Evolutionary conservation across 2,329 filamentous ascomycete species (phyloP), one percentile per base, ranked within the genome.

Genomic region (Tolypocladium endophyticum): DNA sequence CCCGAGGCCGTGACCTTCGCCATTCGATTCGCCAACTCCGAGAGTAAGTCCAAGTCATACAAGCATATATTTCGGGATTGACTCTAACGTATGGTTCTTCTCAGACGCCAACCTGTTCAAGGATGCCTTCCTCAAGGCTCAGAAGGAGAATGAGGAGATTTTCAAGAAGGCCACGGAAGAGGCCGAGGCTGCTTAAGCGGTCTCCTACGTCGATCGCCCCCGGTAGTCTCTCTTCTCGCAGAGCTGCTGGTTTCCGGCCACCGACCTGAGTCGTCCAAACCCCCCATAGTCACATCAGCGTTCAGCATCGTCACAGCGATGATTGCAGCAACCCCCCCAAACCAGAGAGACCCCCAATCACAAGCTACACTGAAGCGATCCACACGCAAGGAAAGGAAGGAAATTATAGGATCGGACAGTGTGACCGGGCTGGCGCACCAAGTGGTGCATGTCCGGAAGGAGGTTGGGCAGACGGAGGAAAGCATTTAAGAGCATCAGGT

Each of bases 81-180:
- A 18, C 30, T 38, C 33, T 38, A 30, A 36, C 57, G 53, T 52
- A 56, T 67, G 33, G 64, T n/a, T 36, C 11, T 18, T 56, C 55
- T 25, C 65, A 96, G 92, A 97, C 72, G 94, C 94, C 81, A 96
- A 97, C 77, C 81, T 86, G 62, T 97, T 99, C 86, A 97, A 97
- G 84, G 93, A 97, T 66, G 87, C 91, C 60, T 97, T 97, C 81
- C 86, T 96, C 79, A 92, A 95, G 82, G 93, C 94, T 59, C 92
- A 97, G 81, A 87, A 93, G 79, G 92, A 96, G 74, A 99, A 97
- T 78, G 92, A 94, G 82, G 85, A 84, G 66, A 81, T 96, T 61
- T 95, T 97, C 79, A 79, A 77, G 66, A 79, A 82, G 74, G 69
- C 68, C 36, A 69, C 68, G 58, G 66, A 67, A 55, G 65, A 66